Percentiles rank a stretch among this genome's conserved stretches.
Evolutionary conservation across 1,284 basidiomycete species (phyloP).

Genomic region (Melampsora americana): DNA sequence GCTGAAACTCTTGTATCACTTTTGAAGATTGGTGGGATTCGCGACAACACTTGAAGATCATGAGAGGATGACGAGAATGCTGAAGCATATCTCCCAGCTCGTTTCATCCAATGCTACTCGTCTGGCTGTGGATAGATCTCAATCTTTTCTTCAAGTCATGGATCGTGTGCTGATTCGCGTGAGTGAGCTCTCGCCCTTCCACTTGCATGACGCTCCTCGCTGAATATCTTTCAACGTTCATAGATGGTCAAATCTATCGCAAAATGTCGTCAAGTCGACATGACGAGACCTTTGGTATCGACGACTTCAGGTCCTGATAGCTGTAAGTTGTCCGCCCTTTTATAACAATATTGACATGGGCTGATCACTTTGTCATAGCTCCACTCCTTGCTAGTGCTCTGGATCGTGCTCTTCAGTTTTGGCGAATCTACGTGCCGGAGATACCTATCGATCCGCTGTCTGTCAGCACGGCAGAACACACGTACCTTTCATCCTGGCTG

Average conservation of each 20-base stretch:
- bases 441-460: constrained; percentile 42
- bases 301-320: neutral
- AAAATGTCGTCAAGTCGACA: neutral
- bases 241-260: neutral
- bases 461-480: constrained; percentile 38
- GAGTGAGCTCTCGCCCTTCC: neutral
- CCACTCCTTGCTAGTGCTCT: neutral
- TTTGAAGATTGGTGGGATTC: constrained; percentile 15
- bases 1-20: neutral
- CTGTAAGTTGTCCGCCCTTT: neutral
- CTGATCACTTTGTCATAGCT: constrained; percentile 4
- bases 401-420: constrained; percentile 21
- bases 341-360: neutral
- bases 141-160: neutral
- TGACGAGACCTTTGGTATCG: neutral
- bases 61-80: constrained; percentile 10
- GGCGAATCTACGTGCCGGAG: constrained; percentile 39
- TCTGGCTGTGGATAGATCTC: neutral
- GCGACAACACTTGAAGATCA: constrained; percentile 19
- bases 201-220: neutral
- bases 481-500: constrained; percentile 28
- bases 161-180: constrained; percentile 1
- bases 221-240: neutral
- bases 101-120: constrained; percentile 3
- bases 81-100: neutral